Percentiles rank a stretch among this genome's conserved stretches.
These are phyloP conservation scores for Trifolium fragiferum DNA, from an alignment of 306 rosid species.

Conservation along the genomic window DNA sequence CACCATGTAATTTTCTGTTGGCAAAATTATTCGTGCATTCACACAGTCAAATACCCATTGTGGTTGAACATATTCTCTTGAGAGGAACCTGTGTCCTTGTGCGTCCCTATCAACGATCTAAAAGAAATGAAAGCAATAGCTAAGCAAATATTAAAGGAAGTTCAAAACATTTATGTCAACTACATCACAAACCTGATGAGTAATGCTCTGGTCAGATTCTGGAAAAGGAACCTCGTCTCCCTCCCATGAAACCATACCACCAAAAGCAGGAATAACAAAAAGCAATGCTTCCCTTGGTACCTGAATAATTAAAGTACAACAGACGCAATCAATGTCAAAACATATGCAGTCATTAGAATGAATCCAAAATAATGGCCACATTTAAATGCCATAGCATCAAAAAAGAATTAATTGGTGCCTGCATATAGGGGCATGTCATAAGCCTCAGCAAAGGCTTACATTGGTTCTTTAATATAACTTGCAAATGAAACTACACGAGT, in stretches of 20 bases:
- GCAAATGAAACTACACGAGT: conserved; percentile 9
- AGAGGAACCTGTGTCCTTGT: conserved; percentile 68
- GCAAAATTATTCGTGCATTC: conserved; percentile 79
- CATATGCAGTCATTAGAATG: background rate
- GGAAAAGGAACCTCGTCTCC: conserved; percentile 86
- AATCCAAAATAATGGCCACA: background rate
- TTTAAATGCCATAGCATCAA: conserved; percentile 1
- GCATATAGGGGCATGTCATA: background rate
- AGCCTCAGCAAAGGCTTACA: conserved; percentile 5
- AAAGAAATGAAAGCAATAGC: conserved; percentile 41
- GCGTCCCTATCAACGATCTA: conserved; percentile 87
- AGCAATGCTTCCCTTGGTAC: conserved; percentile 90
- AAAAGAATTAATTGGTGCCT: background rate
- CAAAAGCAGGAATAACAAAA: conserved; percentile 90
- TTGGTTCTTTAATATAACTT: background rate
- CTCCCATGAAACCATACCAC: conserved; percentile 93
- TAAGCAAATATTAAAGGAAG: conserved; percentile 29
- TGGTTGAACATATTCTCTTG: conserved; percentile 93
- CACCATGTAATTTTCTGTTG: conserved; percentile 70
- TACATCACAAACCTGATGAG: conserved; percentile 69
- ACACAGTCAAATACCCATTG: conserved; percentile 93
- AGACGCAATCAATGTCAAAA: conserved; percentile 21
- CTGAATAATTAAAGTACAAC: conserved; percentile 51
- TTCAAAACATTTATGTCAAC: background rate
- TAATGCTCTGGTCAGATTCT: conserved; percentile 74